phyloP scores from a whole-genome alignment of 257 asterid species.

The Lithospermum erythrorhizon region DNA sequence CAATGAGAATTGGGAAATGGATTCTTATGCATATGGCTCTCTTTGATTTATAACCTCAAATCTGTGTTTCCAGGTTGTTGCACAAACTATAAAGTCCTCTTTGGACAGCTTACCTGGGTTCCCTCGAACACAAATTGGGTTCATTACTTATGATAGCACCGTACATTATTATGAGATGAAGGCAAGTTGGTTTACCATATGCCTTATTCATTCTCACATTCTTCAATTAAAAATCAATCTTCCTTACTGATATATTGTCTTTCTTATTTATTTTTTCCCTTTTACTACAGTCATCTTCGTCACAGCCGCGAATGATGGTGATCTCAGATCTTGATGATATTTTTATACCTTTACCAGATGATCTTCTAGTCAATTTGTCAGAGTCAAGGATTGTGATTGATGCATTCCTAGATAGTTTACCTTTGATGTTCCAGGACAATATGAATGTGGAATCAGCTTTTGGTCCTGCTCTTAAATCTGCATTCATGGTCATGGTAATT shows the following conservation, averaged over 20 bases:
- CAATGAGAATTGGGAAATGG: not conserved
- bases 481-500: conserved; percentile 57
- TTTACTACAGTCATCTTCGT: conserved; percentile 65
- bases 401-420: conserved; percentile 62
- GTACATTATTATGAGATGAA: conserved; percentile 92
- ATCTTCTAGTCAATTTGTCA: conserved; percentile 66
- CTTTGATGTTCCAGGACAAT: conserved; percentile 54
- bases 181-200: conserved; percentile 29
- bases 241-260: not conserved
- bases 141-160: conserved; percentile 91
- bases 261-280: not conserved
- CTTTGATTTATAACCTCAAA: not conserved
- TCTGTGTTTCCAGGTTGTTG: conserved; percentile 53
- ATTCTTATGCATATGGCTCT: not conserved
- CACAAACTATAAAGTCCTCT: conserved; percentile 80
- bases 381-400: conserved; percentile 65
- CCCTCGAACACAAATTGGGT: conserved; percentile 92
- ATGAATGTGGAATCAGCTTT: conserved; percentile 67
- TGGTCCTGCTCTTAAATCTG: conserved; percentile 74
- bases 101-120: conserved; percentile 85
- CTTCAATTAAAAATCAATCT: too few species aligned
- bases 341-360: conserved; percentile 68
- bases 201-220: not conserved
- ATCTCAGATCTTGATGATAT: conserved; percentile 78
- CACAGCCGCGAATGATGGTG: conserved; percentile 87